A percentile compares a stretch with the other conserved stretches of the same genome.
These are phyloP conservation scores for Cryptosporidium viatorum DNA, from an alignment of 169 alveolate genomes.

Conservation along the genomic window DNA sequence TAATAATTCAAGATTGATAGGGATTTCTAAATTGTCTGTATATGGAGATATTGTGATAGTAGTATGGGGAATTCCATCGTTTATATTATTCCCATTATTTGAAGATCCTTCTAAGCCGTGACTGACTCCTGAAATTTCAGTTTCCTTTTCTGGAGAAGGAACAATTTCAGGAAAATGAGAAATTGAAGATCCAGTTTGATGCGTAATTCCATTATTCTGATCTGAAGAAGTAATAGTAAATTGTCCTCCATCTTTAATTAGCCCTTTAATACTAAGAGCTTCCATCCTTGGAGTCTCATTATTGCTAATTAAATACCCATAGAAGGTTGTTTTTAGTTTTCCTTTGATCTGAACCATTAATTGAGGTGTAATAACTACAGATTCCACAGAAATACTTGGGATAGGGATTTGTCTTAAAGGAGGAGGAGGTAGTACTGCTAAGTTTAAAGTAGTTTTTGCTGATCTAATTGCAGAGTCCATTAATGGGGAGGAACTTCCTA, in stretches of 20 bases:
- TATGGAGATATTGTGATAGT: conserved; percentile 63
- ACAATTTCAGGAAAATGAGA: neutral
- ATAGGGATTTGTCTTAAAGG: conserved; percentile 68
- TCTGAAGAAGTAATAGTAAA: conserved; percentile 23
- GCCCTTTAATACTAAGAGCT: conserved; percentile 35
- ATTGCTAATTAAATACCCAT: conserved; percentile 59
- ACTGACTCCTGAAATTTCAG: neutral
- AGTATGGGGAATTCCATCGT: conserved; percentile 35
- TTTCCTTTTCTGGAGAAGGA: neutral
- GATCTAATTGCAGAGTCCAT: conserved; percentile 62
- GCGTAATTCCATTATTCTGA: neutral
- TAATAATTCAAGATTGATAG: conserved; percentile 5
- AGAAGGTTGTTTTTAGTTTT: conserved; percentile 47
- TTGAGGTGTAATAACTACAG: conserved; percentile 26
- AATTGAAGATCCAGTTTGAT: neutral
- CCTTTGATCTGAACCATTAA: conserved; percentile 33
- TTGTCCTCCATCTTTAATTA: conserved; percentile 37
- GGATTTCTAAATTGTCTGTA: conserved; percentile 35
- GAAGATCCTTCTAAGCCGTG: neutral
- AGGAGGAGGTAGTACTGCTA: conserved; percentile 64
- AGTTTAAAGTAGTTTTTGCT: conserved; percentile 26
- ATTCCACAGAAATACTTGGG: conserved; percentile 19
- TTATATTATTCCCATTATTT: too few species aligned
- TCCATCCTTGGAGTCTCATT: conserved; percentile 59
- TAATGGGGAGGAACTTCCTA: conserved; percentile 63